phyloP scores from a whole-genome alignment of 805 yeast genomes.

The Myxozyma sirexii region DNA sequence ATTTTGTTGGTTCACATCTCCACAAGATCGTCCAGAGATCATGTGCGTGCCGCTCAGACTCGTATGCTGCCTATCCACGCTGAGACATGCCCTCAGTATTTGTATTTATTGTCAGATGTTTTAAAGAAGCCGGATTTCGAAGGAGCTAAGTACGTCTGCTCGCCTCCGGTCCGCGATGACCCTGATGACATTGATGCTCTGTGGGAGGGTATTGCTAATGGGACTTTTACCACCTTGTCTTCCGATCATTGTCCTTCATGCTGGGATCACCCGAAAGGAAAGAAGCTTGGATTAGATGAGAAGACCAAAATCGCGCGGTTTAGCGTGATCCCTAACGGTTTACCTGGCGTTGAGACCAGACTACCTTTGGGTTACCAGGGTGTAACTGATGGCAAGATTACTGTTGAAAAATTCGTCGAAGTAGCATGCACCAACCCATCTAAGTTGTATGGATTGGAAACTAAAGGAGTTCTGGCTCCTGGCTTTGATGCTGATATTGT shows the following conservation, averaged over 20 bases:
- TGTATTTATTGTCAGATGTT: conserved; percentile 48
- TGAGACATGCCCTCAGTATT: conserved; percentile 56
- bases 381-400: conserved; percentile 47
- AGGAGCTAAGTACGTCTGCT: conserved; percentile 55
- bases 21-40: conserved; percentile 47
- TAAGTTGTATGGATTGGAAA: conserved; percentile 49
- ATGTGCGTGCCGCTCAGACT: conserved; percentile 50
- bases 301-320: conserved; percentile 46
- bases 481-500: conserved; percentile 55
- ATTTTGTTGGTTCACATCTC: conserved; percentile 55
- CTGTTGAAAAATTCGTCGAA: conserved; percentile 51
- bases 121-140: conserved; percentile 46
- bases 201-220: conserved; percentile 52
- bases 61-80: conserved; percentile 50
- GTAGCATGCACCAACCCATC: conserved; percentile 52
- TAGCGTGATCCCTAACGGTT: conserved; percentile 52
- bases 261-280: conserved; percentile 49
- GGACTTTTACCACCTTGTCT: conserved; percentile 52
- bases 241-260: conserved; percentile 53
- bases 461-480: conserved; percentile 50
- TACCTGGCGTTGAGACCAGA: conserved; percentile 55
- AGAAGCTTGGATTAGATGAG: conserved; percentile 46
- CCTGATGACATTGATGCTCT: conserved; percentile 48
- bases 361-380: conserved; percentile 51
- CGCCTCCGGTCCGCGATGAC: conserved; percentile 53